Evolutionary conservation across 176 grass and related monocot genomes (phyloP), one percentile per base, ranked within the genome.

Genomic region (Oropetium thomaeum): DNA sequence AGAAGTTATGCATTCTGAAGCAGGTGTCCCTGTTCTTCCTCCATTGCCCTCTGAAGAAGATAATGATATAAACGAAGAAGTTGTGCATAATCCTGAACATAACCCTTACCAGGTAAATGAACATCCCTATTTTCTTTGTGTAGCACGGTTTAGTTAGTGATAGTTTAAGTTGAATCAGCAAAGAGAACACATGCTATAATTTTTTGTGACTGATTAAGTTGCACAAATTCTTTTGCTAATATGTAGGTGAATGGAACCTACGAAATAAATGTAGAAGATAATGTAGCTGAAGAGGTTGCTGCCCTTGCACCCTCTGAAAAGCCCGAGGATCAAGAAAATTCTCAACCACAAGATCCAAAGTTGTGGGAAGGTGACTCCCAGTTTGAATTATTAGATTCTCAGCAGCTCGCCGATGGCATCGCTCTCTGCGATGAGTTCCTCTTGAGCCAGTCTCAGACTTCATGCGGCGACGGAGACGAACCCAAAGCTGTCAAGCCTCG

Each of bases 371-470:
- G 78, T 78, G 92, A 92, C 41, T 83, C 91, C 16, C 87, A 92
- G 41, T 88, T 95, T 82, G 74, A 77, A 27, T 58, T 99, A 40
- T 68, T 92, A 71, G 77, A 92, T 44, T 90, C 92, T 79, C 92
- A 99, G 73, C 92, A 99, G 49, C 45, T 99, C 31, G 96, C 89
- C 71, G 92, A 91, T 16, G 72, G 82, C 29, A 81, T 99, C 14
- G 87, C 84, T 27, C 54, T 95, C 1, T 92, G 92, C 7, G 90
- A 95, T 0, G 96, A 99, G 63, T 95, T 99, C 62, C 92, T 99
- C 70, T 76, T 84, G 51, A 99, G 96, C 69, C 87, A 87, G 32
- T 92, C 89, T 59, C 96, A 99, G 65, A 90, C 82, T 60, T 91
- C 89, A 40, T 90, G 87, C 20, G 82, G 71, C 10, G 80, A 57